Evolutionary conservation across 352 stramenopile species (phyloP), one percentile per base, ranked within the genome.

Genomic region (Pythium coloratum): DNA sequence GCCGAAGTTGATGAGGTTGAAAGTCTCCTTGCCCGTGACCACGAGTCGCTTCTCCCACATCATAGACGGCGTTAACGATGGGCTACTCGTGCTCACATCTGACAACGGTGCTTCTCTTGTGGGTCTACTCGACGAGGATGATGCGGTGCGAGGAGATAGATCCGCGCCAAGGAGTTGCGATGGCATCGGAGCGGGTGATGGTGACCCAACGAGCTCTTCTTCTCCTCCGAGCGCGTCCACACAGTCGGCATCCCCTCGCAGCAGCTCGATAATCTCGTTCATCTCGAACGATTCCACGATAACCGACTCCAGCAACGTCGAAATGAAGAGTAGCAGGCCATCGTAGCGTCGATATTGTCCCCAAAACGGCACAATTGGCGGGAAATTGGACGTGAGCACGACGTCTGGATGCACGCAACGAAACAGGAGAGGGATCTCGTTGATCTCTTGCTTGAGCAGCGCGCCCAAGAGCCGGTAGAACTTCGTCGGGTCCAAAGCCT

Each of bases 351-450:
- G 80, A 57, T 94, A 94, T 61, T 94, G 86, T 0, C 86, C 86
- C 86, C 86, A 94, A 62, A 94, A 94, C 16, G 86, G 86, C 13
- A 94, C 86, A 58, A 92, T 92, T 6, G 86, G 86, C n/a, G 86
- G 86, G 64, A 91, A 92, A 42, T 94, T 94, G 5, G 81, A 91
- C 14, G 86, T 94, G 36, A 94, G 66, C 3, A 94, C 72, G 18
- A 94, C 67, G 46, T 90, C 82, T 6, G 86, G 86, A 64, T 94
- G 86, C 30, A 94, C 86, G 55, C 78, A 93, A 16, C 84, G 84
- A 55, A 92, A 93, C 0, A 94, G 64, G 20, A 94, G 51, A 5
- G 84, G 81, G 42, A 94, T 90, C 8, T 94, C 82, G 20, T 74
- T 78, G 44, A 93, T 71, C 59, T 93, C 84, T 76, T 93, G 80